phyloP scores from a whole-genome alignment of 352 stramenopile species.

The Globisporangium camurandrum region DNA sequence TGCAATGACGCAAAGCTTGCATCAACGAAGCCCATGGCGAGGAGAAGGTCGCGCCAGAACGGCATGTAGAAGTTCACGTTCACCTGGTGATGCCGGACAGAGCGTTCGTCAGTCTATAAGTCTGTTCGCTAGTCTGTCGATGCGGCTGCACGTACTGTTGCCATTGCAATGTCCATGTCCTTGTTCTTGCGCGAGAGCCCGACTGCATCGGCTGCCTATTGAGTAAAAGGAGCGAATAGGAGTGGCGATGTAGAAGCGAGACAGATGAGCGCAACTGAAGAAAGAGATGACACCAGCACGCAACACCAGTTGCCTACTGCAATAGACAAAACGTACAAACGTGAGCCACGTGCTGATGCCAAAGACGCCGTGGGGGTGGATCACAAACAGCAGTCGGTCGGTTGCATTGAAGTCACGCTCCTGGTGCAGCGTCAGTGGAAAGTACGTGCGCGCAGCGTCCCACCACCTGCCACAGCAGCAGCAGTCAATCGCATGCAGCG shows the following conservation, averaged over 20 bases:
- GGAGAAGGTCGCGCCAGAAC: conserved; percentile 43
- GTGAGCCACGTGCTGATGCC: conserved; percentile 38
- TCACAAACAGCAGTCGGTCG: conserved; percentile 34
- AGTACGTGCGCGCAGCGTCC: conserved; percentile 30
- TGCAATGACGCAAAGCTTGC: conserved; percentile 34
- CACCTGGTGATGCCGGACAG: conserved; percentile 16
- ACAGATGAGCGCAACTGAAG: no score
- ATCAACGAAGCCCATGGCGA: conserved; percentile 43
- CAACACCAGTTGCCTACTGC: neutral
- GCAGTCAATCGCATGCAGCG: no score
- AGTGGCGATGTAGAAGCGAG: neutral
- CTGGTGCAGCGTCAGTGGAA: conserved; percentile 29
- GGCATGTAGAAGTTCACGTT: conserved; percentile 41
- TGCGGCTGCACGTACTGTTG: conserved; percentile 21
- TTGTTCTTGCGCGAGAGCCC: conserved; percentile 27
- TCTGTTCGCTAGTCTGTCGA: neutral
- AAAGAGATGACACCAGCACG: no score
- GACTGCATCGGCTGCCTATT: conserved; percentile 23
- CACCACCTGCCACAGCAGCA: conserved; percentile 21
- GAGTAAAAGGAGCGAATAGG: neutral
- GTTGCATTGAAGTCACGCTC: conserved; percentile 27
- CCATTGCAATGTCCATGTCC: conserved; percentile 33
- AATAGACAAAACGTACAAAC: conserved; percentile 19
- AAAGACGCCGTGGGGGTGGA: conserved; percentile 47
- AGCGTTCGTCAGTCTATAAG: neutral